A percentile compares a stretch with the other conserved stretches of the same genome.
phyloP scores from a whole-genome alignment of 2,329 filamentous ascomycete genomes.

The Apiospora phragmitis region DNA sequence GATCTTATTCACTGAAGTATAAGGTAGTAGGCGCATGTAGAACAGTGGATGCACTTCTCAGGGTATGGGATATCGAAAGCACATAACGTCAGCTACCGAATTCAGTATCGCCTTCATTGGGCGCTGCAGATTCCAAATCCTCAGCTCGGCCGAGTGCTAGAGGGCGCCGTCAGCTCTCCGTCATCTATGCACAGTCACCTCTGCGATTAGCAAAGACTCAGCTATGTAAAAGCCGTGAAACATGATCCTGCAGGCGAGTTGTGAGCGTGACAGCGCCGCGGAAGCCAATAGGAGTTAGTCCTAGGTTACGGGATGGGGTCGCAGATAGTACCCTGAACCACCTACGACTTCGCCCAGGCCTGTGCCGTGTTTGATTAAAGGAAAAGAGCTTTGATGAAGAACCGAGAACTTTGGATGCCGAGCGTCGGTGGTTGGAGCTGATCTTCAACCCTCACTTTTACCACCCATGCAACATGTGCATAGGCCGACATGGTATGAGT shows the following conservation, averaged over 20 bases:
- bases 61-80: neutral
- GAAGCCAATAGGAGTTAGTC: neutral
- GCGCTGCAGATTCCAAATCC: neutral
- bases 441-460: neutral
- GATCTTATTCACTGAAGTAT: neutral
- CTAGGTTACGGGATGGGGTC: neutral
- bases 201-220: neutral
- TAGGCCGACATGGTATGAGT: neutral
- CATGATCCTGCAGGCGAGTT: slow-evolving; percentile 7
- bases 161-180: neutral
- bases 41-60: neutral
- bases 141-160: slow-evolving; percentile 7
- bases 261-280: neutral
- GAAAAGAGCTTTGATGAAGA: slow-evolving; percentile 3
- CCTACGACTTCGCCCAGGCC: neutral
- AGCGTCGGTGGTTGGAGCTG: neutral
- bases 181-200: neutral
- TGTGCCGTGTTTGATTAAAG: slow-evolving; percentile 1
- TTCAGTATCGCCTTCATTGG: neutral
- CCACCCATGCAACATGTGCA: neutral
- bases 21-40: neutral
- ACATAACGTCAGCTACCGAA: neutral
- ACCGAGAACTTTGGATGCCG: neutral
- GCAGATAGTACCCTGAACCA: neutral
- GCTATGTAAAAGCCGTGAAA: slow-evolving; percentile 1